Evolutionary conservation across 2,329 filamentous ascomycete genomes (phyloP), one percentile per base, ranked within the genome.

Genomic region (Rosellinia necatrix): DNA sequence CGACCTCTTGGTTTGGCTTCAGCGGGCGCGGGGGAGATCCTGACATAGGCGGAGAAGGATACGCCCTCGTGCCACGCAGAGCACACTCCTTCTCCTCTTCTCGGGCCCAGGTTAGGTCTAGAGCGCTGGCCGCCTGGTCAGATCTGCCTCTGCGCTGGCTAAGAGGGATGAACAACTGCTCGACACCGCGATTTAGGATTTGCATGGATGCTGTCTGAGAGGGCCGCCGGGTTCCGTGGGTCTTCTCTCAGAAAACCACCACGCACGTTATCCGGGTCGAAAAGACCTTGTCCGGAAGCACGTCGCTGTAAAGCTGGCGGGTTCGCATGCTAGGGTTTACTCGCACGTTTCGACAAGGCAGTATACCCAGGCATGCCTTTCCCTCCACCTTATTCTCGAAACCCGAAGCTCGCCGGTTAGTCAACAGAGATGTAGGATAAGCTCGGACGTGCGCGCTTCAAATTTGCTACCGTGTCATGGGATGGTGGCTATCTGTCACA

Each of bases 11-110:
- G 71, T 78, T 78, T 77, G 75, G 72, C 76, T 82, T 85, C 71
- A 79, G 77, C 73, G 83, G 81, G 67, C 81, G 76, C 66, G 80
- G 80, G 68, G 85, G 83, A 78, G 85, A 87, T 71, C 83, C 84
- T 79, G 86, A 88, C 86, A 88, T 88, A 80, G 86, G 86, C 77
- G 86, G 85, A 80, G 86, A 88, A 72, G 85, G 85, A 76, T 88
- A 88, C 71, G 81, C 82, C 78, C 78, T 78, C 70, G 76, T 76
- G 68, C 78, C 75, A 67, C 77, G 79, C 76, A 78, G 77, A 77
- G 75, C 72, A 72, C 75, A 76, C 72, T 78, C 77, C 70, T 75
- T 78, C 77, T 79, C 76, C 77, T 79, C 76, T 78, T 75, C 75
- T 81, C 77, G 77, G 69, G 75, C 75, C 79, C 81, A 79, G 72